Evolutionary conservation across 176 grass and related monocot genomes (phyloP).

Genomic region (Carex cristatella): DNA sequence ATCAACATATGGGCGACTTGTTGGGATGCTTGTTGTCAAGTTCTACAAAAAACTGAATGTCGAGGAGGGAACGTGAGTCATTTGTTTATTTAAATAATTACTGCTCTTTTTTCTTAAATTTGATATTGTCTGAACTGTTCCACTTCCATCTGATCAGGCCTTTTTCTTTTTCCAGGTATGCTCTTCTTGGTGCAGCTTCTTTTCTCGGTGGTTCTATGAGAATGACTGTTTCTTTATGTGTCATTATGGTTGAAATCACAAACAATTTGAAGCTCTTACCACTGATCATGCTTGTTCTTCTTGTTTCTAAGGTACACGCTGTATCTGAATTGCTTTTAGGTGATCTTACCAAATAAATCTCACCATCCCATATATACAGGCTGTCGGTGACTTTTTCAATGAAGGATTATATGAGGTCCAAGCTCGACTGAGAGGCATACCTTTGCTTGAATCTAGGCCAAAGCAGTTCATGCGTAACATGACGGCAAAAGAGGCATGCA

Average conservation of each 20-base stretch:
- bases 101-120: conserved; percentile 11
- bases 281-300: conserved; percentile 97
- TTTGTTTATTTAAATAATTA: not conserved
- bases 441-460: conserved; percentile 88
- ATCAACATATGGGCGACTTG: conserved; percentile 97
- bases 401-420: conserved; percentile 91
- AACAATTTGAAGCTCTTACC: conserved; percentile 97
- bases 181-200: conserved; percentile 92
- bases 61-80: conserved; percentile 98
- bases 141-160: not conserved
- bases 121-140: not conserved
- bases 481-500: conserved; percentile 85
- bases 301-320: conserved; percentile 83
- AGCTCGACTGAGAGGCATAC: conserved; percentile 79
- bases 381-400: conserved; percentile 95
- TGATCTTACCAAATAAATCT: conserved; percentile 17
- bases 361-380: conserved; percentile 45
- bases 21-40: conserved; percentile 95
- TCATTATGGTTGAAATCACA: conserved; percentile 99
- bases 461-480: conserved; percentile 90
- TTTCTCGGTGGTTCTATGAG: conserved; percentile 99
- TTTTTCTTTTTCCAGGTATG: conserved; percentile 52
- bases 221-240: conserved; percentile 99
- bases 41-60: conserved; percentile 88
- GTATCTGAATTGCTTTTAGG: conserved; percentile 14